These are phyloP conservation scores for Rhizophagus clarus DNA, from an alignment of 192 early-diverging fungal genomes.

Conservation along the genomic window DNA sequence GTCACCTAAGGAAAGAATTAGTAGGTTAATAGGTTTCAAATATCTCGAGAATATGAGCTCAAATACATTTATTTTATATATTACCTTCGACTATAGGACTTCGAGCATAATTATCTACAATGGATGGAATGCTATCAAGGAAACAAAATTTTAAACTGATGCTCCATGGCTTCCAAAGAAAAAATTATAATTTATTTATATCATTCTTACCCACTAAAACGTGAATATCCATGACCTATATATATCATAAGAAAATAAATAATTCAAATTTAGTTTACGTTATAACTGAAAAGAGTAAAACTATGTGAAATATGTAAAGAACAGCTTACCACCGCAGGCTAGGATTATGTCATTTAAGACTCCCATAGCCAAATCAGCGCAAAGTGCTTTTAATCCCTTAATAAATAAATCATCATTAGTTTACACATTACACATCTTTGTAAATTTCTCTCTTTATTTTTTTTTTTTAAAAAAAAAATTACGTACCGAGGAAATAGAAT, in stretches of 20 bases:
- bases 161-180: conserved; percentile 31
- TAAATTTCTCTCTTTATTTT: no score
- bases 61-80: no score
- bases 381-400: conserved; percentile 76
- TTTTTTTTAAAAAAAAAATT: no score
- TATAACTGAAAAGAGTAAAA: conserved; percentile 30
- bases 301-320: conserved; percentile 32
- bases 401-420: neutral
- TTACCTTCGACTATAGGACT: neutral
- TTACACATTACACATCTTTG: neutral
- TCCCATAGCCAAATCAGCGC: conserved; percentile 49
- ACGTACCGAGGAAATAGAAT: conserved; percentile 71
- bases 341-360: conserved; percentile 36
- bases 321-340: conserved; percentile 36
- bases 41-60: neutral
- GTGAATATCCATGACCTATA: conserved; percentile 3
- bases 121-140: neutral
- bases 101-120: neutral
- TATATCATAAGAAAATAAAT: neutral
- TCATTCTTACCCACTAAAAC: neutral
- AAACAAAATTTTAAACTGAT: conserved; percentile 34
- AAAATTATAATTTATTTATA: neutral
- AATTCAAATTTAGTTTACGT: conserved; percentile 31
- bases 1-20: conserved; percentile 51
- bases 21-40: neutral